phyloP scores from a whole-genome alignment of 495 filamentous ascomycete genomes.

The Aspergillus wentii region DNA sequence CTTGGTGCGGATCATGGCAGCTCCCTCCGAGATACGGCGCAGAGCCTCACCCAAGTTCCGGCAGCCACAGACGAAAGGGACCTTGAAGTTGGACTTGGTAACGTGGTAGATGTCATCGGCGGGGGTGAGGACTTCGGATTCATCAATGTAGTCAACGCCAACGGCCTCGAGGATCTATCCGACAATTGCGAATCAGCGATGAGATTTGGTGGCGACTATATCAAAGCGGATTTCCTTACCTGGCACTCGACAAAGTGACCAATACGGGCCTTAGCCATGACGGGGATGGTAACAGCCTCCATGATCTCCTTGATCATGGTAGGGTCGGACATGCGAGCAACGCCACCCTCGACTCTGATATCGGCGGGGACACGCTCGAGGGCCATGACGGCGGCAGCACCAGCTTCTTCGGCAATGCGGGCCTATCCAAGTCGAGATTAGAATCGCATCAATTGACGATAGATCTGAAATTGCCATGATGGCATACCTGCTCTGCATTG shows the following conservation, averaged over 20 bases:
- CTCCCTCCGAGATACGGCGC: constrained; percentile 85
- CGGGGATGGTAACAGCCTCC: constrained; percentile 93
- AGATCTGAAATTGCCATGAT: no score
- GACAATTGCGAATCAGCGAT: constrained; percentile 5
- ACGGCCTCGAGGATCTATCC: constrained; percentile 84
- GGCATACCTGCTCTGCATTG: constrained; percentile 73
- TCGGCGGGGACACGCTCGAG: constrained; percentile 97
- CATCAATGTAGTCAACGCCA: constrained; percentile 96
- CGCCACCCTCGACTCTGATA: constrained; percentile 87
- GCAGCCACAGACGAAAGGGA: constrained; percentile 96
- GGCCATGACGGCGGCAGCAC: constrained; percentile 95
- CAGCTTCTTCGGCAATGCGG: constrained; percentile 94
- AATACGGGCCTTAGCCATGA: constrained; percentile 99
- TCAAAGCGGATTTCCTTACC: constrained; percentile 34
- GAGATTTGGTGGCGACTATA: neutral
- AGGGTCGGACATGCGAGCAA: constrained; percentile 96
- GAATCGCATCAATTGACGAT: no score
- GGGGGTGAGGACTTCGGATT: constrained; percentile 93
- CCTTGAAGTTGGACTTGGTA: constrained; percentile 75
- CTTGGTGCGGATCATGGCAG: constrained; percentile 98
- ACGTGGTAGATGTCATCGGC: constrained; percentile 91
- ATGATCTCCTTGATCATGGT: constrained; percentile 95
- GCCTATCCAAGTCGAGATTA: no score
- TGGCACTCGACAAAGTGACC: constrained; percentile 97
- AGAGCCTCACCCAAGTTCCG: constrained; percentile 93